These are phyloP conservation scores for Aspergillus oerlinghausenensis DNA, from an alignment of 2,329 filamentous ascomycete species.

Conservation along the genomic window DNA sequence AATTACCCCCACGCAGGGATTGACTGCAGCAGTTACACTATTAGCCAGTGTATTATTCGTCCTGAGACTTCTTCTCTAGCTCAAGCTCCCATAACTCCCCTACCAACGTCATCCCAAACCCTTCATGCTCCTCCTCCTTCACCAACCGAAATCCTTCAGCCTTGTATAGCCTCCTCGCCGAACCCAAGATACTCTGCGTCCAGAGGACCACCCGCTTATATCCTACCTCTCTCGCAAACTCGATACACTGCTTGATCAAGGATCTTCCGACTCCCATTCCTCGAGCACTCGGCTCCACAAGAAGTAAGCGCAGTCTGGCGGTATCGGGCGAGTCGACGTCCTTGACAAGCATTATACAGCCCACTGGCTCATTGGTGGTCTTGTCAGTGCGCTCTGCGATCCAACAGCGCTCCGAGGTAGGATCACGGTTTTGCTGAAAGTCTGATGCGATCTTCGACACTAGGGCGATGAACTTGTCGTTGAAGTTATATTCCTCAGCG, in stretches of 20 bases:
- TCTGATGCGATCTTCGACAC: constrained; percentile 16
- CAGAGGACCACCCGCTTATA: constrained; percentile 20
- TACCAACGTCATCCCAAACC: constrained; percentile 15
- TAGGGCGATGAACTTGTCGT: constrained; percentile 15
- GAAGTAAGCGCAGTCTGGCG: constrained; percentile 21
- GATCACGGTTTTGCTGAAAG: constrained; percentile 19
- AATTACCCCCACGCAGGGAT: neutral
- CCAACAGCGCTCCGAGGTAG: constrained; percentile 20
- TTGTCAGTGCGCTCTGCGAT: constrained; percentile 18
- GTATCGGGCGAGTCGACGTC: constrained; percentile 11
- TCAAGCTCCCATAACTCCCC: constrained; percentile 23
- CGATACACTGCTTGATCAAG: constrained; percentile 16
- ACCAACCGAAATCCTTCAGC: constrained; percentile 20
- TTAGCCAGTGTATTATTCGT: neutral
- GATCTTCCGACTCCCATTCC: constrained; percentile 19
- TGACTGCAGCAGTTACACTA: too few species aligned
- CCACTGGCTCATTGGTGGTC: constrained; percentile 8
- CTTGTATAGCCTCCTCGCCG: constrained; percentile 18
- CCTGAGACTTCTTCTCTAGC: neutral
- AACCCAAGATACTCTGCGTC: constrained; percentile 19
- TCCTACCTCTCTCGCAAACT: constrained; percentile 19
- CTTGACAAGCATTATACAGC: constrained; percentile 22
- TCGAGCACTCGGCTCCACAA: constrained; percentile 21
- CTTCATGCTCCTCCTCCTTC: constrained; percentile 15
- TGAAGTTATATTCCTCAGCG: constrained; percentile 17